Percentiles rank a stretch among this genome's conserved stretches.
Evolutionary conservation across 441 rosid species (phyloP).

Genomic region (Dalechampia spathulata): DNA sequence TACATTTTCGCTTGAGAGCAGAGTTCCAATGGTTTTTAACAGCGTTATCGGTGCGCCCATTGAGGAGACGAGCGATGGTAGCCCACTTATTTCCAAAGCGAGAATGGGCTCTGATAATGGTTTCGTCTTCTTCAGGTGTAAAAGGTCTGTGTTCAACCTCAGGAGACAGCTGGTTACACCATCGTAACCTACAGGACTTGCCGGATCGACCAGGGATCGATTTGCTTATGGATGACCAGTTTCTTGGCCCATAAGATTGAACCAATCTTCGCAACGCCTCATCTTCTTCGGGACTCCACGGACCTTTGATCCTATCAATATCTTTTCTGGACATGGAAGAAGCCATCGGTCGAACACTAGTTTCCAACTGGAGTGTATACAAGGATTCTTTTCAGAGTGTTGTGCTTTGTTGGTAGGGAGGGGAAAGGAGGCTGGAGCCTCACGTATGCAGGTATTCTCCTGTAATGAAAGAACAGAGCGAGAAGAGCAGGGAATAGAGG

Average conservation of each 20-base stretch:
- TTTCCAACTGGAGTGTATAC: too few species aligned
- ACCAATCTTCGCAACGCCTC: conserved; percentile 53
- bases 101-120: conserved; percentile 53
- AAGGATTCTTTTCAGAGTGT: not conserved
- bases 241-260: conserved; percentile 51
- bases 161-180: conserved; percentile 83
- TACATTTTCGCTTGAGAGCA: conserved; percentile 63
- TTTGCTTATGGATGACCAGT: conserved; percentile 76
- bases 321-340: conserved; percentile 32
- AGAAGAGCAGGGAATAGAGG: not conserved
- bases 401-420: not conserved
- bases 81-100: conserved; percentile 82
- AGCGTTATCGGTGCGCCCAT: conserved; percentile 76
- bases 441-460: not conserved
- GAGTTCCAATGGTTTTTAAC: conserved; percentile 83
- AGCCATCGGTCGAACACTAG: conserved; percentile 24
- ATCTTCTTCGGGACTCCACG: conserved; percentile 80
- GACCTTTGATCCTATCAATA: conserved; percentile 71
- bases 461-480: conserved; percentile 10
- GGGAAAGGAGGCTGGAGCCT: conserved; percentile 35
- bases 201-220: conserved; percentile 77
- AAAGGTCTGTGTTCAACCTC: conserved; percentile 71
- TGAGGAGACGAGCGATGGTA: conserved; percentile 61
- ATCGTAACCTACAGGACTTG: conserved; percentile 64
- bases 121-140: conserved; percentile 56